Percentiles rank a stretch among this genome's conserved stretches.
Evolutionary conservation across 495 filamentous ascomycete species (phyloP).

Genomic region (Acidomyces sp.): DNA sequence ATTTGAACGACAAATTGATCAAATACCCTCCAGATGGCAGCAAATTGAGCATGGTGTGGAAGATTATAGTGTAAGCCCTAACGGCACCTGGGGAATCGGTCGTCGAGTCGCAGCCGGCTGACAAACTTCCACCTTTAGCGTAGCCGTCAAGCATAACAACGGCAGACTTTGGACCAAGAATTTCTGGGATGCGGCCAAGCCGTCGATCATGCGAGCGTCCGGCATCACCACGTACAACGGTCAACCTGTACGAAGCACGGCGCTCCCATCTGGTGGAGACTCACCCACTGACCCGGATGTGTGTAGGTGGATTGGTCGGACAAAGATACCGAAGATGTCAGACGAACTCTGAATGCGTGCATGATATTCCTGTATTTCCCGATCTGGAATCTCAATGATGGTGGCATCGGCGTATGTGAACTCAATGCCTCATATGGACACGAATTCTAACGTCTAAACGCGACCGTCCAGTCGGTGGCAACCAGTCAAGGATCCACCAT

Average conservation of each 20-base stretch:
- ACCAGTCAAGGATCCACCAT: constrained; percentile 48
- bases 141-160: constrained; percentile 36
- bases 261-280: too few species aligned
- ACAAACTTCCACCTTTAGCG: too few species aligned
- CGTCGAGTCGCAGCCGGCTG: too few species aligned
- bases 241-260: background rate
- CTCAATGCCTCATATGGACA: too few species aligned
- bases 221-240: constrained; percentile 26
- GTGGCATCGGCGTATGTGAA: too few species aligned
- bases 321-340: constrained; percentile 25
- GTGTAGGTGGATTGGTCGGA: too few species aligned
- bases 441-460: too few species aligned
- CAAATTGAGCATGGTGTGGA: constrained; percentile 33
- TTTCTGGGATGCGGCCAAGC: constrained; percentile 55
- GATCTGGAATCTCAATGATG: constrained; percentile 39
- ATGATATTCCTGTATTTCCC: constrained; percentile 46
- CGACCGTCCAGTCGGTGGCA: constrained; percentile 32
- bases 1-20: constrained; percentile 45
- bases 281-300: too few species aligned
- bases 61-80: too few species aligned
- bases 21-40: constrained; percentile 49
- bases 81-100: too few species aligned
- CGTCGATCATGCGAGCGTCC: constrained; percentile 39
- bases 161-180: constrained; percentile 41
- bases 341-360: constrained; percentile 30